Conservation (phyloP, 2,329 filamentous ascomycete species). For the Beauveria pseudobassiana region DNA sequence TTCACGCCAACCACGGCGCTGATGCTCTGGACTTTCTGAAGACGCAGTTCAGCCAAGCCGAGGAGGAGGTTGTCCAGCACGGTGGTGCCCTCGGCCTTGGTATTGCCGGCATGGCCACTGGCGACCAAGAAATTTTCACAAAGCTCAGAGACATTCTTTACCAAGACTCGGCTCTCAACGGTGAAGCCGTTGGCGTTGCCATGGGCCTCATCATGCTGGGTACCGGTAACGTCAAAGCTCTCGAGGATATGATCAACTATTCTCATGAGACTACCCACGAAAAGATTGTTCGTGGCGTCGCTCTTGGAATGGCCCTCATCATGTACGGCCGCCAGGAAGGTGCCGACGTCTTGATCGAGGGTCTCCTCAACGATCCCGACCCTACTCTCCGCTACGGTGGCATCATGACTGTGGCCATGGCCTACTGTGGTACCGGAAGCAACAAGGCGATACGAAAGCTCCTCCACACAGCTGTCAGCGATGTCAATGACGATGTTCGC, state of each 20-base stretch:
- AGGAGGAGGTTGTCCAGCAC: constrained; percentile 93
- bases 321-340: constrained; percentile 96
- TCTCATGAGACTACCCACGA: constrained; percentile 97
- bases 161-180: constrained; percentile 90
- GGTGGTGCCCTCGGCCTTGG: constrained; percentile 91
- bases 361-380: constrained; percentile 86
- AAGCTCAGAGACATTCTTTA: constrained; percentile 84
- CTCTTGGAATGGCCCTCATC: constrained; percentile 94
- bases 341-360: constrained; percentile 90
- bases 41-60: constrained; percentile 64
- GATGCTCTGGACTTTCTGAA: constrained; percentile 78
- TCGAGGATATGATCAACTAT: constrained; percentile 97
- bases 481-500: constrained; percentile 95
- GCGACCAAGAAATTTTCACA: constrained; percentile 82
- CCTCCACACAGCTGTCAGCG: constrained; percentile 91
- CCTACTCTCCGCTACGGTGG: constrained; percentile 91
- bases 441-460: constrained; percentile 98
- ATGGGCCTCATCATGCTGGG: constrained; percentile 99
- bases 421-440: constrained; percentile 94
- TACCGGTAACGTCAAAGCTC: constrained; percentile 86
- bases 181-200: constrained; percentile 87
- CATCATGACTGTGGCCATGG: constrained; percentile 96
- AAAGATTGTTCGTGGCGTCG: constrained; percentile 94
- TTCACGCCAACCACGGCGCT: constrained; percentile 95
- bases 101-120: constrained; percentile 96